Conservation (phyloP, 192 early-diverging fungal species). For the Coemansia sp. region DNA sequence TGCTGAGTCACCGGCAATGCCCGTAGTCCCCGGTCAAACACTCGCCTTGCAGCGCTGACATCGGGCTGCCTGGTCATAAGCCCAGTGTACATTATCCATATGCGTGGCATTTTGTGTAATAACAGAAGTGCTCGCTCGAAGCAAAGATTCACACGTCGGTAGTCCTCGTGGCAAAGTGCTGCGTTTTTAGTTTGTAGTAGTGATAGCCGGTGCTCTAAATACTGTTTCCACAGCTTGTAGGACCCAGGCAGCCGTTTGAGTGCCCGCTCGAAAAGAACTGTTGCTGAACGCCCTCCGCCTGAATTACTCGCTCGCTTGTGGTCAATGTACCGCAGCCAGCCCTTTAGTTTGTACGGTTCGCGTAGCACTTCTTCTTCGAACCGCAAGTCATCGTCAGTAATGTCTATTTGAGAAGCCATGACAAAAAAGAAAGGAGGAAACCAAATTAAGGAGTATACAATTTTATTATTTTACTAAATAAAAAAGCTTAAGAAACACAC, state of each 20-base stretch:
- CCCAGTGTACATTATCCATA: conserved; percentile 84
- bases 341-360: conserved; percentile 70
- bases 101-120: conserved; percentile 94
- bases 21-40: conserved; percentile 89
- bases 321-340: conserved; percentile 91
- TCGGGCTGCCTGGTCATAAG: conserved; percentile 72
- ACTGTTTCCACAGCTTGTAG: conserved; percentile 95
- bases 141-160: conserved; percentile 69
- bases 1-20: conserved; percentile 95
- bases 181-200: conserved; percentile 58
- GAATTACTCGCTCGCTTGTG: conserved; percentile 67
- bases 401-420: conserved; percentile 7
- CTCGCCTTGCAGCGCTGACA: conserved; percentile 74
- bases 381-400: conserved; percentile 40
- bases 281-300: conserved; percentile 43
- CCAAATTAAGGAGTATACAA: not conserved
- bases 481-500: too few species aligned
- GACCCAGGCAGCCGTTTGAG: conserved; percentile 86
- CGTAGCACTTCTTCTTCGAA: conserved; percentile 75
- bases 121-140: conserved; percentile 90
- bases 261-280: conserved; percentile 88
- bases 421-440: not conserved
- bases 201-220: conserved; percentile 71
- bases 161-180: conserved; percentile 63
- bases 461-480: too few species aligned